Base-by-base conservation (phyloP, 1,139 yeast species). In the Saccharomyces hybrid region DNA sequence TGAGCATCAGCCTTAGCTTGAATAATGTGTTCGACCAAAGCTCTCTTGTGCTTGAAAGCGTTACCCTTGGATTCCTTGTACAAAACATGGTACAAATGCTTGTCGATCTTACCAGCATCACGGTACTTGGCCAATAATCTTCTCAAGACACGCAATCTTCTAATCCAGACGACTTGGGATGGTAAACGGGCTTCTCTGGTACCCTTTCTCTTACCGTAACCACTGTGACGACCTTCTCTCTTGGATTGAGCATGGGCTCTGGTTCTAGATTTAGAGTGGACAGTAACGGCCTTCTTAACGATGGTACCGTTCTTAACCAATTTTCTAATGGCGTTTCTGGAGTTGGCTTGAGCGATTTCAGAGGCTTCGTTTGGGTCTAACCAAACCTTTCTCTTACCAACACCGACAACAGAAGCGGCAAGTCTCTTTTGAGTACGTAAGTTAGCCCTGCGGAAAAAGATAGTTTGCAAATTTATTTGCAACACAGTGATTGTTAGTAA, bases 201-300 rank as follows among this genome's bases (percentile, higher is more conserved):
- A 93, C 99, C 99, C 88, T 93, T 93, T 86, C 99, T 90, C 89
- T 93, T 93, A 93, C 99, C 99, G 90, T 84, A 88, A 84, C 99
- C 99, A 80, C 88, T 86, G 90, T 93, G 99, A 84, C 99, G 95
- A 81, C 99, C 99, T 74, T 84, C 85, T 79, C 91, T 85, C 86
- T 90, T 91, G 76, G 98, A 90, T 81, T 88, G 97, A 73, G 90
- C 90, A 77, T 88, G 82, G 74, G 95, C 96, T 82, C 98, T 89
- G 73, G 98, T 96, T 78, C 96, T 90, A 67, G 98, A 85, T 84
- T 97, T 89, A 72, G 99, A 93, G 89, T 91, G 98, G 73, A 90
- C 89, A 73, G 91, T 86, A 71, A 80, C 87, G 77, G 98, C 99
- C 87, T 93, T 93, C 84, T 88, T 90, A 76, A 93, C 97, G 75